Conservation (phyloP, 768 basidiomycete genomes). For the Macrolepiota albuminosa region DNA sequence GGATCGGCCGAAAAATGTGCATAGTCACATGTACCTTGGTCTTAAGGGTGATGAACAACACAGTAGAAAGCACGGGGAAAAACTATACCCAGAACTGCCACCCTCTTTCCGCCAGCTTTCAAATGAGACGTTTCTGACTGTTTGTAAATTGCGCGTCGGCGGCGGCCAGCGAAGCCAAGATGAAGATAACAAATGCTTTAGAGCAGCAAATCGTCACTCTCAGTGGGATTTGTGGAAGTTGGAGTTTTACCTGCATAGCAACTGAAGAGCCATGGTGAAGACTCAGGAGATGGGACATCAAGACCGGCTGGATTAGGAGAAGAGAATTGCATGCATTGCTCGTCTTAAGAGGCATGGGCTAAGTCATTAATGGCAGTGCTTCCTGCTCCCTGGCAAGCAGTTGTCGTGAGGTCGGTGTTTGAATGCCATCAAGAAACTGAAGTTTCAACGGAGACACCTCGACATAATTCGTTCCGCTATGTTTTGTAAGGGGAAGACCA, state of each 20-base stretch:
- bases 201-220: neutral
- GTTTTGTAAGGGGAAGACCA: neutral
- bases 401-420: neutral
- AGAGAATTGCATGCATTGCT: neutral
- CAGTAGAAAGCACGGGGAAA: neutral
- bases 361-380: neutral
- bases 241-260: conserved; percentile 12
- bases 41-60: neutral
- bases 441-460: neutral
- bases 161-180: conserved; percentile 5
- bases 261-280: conserved; percentile 10
- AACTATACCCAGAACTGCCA: conserved; percentile 11
- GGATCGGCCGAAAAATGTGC: conserved; percentile 15
- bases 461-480: neutral
- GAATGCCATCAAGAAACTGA: too few relatives aligned
- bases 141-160: conserved; percentile 6
- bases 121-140: conserved; percentile 9
- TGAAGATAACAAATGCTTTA: conserved; percentile 10
- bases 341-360: conserved; percentile 1
- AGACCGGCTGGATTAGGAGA: conserved; percentile 15
- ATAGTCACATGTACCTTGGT: conserved; percentile 12
- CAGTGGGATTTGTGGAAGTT: neutral
- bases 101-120: conserved; percentile 10
- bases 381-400: too few relatives aligned
- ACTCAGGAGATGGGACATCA: conserved; percentile 2